Percentiles rank a stretch among this genome's conserved stretches.
Conservation (phyloP, 306 rosid genomes). For the Malus sieversii region DNA sequence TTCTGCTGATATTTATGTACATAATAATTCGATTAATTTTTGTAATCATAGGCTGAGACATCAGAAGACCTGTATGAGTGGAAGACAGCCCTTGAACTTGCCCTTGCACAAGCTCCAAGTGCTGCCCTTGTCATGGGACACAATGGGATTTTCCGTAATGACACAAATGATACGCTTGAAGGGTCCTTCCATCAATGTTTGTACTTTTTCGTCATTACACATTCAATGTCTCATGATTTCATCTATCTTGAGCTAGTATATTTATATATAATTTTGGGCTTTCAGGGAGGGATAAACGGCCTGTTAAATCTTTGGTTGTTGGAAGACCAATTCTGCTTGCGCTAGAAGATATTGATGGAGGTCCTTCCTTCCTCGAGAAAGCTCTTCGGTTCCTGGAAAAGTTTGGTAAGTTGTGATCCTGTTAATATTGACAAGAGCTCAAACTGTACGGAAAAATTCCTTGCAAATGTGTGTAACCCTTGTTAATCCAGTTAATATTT, state of each 20-base stretch:
- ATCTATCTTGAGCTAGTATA: conserved; percentile 8
- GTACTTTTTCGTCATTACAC: conserved; percentile 22
- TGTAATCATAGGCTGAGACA: conserved; percentile 75
- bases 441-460: neutral
- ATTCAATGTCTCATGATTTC: conserved; percentile 6
- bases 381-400: conserved; percentile 89
- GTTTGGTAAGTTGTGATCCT: conserved; percentile 54
- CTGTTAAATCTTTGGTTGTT: conserved; percentile 90
- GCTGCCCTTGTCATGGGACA: conserved; percentile 99
- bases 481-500: too few relatives aligned
- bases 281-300: conserved; percentile 93
- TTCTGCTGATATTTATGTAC: conserved; percentile 3
- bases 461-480: neutral
- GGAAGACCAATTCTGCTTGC: conserved; percentile 98
- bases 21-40: neutral
- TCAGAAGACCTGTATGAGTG: conserved; percentile 92
- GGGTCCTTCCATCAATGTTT: conserved; percentile 92
- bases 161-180: conserved; percentile 72
- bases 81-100: conserved; percentile 95
- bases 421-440: neutral
- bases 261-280: conserved; percentile 1
- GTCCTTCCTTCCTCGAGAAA: conserved; percentile 97
- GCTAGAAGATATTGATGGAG: conserved; percentile 97
- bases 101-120: conserved; percentile 98
- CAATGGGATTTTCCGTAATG: conserved; percentile 85